Evolutionary conservation across 805 yeast species (phyloP), one percentile per base, ranked within the genome.

Genomic region (Pichia gijzeniarum): DNA sequence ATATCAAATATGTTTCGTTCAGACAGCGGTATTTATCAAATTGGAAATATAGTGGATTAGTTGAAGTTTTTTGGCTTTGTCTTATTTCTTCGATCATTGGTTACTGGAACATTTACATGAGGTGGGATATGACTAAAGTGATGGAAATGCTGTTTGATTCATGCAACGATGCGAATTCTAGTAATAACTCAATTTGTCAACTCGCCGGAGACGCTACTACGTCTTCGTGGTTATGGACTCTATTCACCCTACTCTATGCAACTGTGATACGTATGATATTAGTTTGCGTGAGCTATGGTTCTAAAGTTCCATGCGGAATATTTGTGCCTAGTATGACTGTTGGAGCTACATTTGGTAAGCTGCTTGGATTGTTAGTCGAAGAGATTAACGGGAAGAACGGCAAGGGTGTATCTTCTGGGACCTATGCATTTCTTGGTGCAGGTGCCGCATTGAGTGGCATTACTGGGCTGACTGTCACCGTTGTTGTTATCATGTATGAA

Each of bases 291-390:
- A 84, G 98, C 0, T 93, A 95, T 61, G 96, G 96, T 2, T 81
- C 89, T 50, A 88, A 84, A 63, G 90, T 91, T 0, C 99, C 99
- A 0, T 95, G 97, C n/a, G 99, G 99, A 14, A 87, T 91, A 5
- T 84, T 93, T 65, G 95, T 93, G 44, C 99, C 99, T 2, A 85
- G 96, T 1, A 87, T 93, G 95, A 90, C 96, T 0, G 85, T 89
- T 1, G 99, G 99, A 19, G 97, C 98, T 0, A 79, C 95, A 0
- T 85, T 87, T 63, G 99, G 99, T 7, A 73, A 97, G 43, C 83
- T 90, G 0, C 56, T 93, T 12, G 97, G 99, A 4, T 67, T 88
- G 8, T 48, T 84, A 5, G 80, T 87, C 48, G 85, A 85, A 51
- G 51, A 67, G 2, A 37, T 55, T 8, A 62, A 64, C 39, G 73